Evolutionary conservation across 768 basidiomycete species (phyloP), one percentile per base, ranked within the genome.

Genomic region (Termitomyces sp.): DNA sequence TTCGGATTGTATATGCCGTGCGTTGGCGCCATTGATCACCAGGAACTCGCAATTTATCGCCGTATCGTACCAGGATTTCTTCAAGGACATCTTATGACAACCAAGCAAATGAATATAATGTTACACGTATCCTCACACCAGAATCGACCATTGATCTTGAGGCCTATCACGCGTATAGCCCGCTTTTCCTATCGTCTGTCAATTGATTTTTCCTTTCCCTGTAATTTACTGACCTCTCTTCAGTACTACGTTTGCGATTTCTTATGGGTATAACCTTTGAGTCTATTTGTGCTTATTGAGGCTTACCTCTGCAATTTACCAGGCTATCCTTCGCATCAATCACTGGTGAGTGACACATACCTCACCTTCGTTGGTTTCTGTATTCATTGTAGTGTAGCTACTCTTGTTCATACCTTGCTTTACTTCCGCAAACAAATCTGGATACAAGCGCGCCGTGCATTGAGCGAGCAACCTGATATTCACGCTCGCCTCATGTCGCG

Each of bases 351-450:
- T 56, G 16, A 37, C 16, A 11, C 6, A 30, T 30, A 8, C 33
- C 16, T 24, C 18, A n/a, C 5, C 24, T 27, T 4, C 6, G 30
- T 11, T 12, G 18, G 4, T 27, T n/a, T 22, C 41, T 42, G 27
- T 11, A 4, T 27, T 53, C 12, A 37, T 12, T 31, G 6, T 18
- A 9, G 12, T 13, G 8, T 46, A 0, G 81, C 90, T 1, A 88
- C 87, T 1, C 67, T 91, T 60, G 82, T 79, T 24, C 93, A 94
- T 66, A 82, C 89, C 0, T 70, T 76, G 68, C 76, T 92, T 31
- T 91, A 83, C 73, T 89, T 86, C 80, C 83, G 89, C 63, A 88
- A 89, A 67, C 88, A 91, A 67, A 88, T 93, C 57, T 87, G 81
- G 84, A 73, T 70, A 0, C 89, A 91, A 69, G 74, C 85, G 39